Base-by-base conservation (phyloP, 1,284 basidiomycete genomes). In the Rhizoctonia solani region DNA sequence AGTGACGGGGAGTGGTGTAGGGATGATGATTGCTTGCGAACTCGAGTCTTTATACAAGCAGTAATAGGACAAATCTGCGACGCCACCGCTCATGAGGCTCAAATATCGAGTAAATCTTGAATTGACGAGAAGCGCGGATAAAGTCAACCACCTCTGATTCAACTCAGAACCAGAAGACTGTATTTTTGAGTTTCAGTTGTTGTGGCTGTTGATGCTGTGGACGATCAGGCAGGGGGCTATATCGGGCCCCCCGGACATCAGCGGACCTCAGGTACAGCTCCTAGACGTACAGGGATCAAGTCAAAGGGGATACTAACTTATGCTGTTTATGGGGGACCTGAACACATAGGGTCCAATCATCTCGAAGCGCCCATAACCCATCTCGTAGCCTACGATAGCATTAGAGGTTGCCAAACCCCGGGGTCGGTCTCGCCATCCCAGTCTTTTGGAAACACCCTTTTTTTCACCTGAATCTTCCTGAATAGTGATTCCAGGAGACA, bases 41-140 rank as follows among this genome's bases (percentile, higher is more conserved):
- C 47, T 29, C 58, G 37, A 34, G 50, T 53, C 30, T 23, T 53
- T 59, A 59, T 59, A 59, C 23, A 30, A 29, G 11, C 16, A 32
- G 27, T n/a, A 19, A 25, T 32, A 29, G 29, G 50, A 53, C 27
- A 53, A 53, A 53, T 53, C 16, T 42, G 56, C 56, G 56, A 46
- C 56, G 56, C 56, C 56, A 59, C 56, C 56, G 56, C 56, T 53
- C 50, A 34, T 53, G 50, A 32, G 50, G 50, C 27, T 30, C 13
- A 53, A 30, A 32, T 53, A 53, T 29, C 50, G 27, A 53, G 50
- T 14, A 53, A 53, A 53, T 32, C 27, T 30, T 30, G 27, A 53
- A 30, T 53, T 53, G 16, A 53, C 13, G 34, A 53, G 50, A 53
- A 53, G 50, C 50, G 50, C 50, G 50, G 50, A 32, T 53, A 53